Conservation (phyloP, 2,329 filamentous ascomycete species). For the Ploettnerulaceae sp. region DNA sequence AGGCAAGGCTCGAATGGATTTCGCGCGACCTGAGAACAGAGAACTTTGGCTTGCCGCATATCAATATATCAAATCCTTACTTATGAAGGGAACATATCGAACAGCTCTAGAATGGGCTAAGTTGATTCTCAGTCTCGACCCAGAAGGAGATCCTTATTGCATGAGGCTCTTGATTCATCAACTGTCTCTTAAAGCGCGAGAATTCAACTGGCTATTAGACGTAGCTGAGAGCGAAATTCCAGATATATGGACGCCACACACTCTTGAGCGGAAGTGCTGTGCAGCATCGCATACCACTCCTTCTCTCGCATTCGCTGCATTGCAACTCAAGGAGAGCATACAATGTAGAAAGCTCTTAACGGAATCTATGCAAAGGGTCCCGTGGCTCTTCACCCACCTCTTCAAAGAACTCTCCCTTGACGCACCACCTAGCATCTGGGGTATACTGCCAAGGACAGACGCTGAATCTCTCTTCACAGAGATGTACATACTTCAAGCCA, state of each 20-base stretch:
- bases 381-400: constrained; percentile 79
- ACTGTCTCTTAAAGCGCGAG: constrained; percentile 74
- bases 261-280: not conserved
- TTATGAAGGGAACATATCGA: constrained; percentile 87
- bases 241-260: constrained; percentile 30
- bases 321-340: constrained; percentile 62
- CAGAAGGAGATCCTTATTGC: constrained; percentile 72
- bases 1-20: constrained; percentile 77
- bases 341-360: constrained; percentile 62
- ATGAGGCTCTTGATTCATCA: constrained; percentile 78
- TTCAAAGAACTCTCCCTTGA: constrained; percentile 78
- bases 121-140: constrained; percentile 70
- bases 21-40: constrained; percentile 77
- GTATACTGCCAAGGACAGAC: constrained; percentile 54
- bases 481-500: constrained; percentile 60
- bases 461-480: constrained; percentile 54
- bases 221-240: constrained; percentile 51
- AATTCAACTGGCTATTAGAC: constrained; percentile 71
- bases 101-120: constrained; percentile 94
- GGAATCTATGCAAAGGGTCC: constrained; percentile 65
- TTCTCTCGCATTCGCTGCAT: constrained; percentile 69
- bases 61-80: constrained; percentile 79
- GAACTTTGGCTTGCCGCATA: constrained; percentile 90
- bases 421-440: constrained; percentile 79
- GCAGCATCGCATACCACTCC: constrained; percentile 67